Conservation (phyloP, 208 protist genomes). For the Leishmania lainsoni region DNA sequence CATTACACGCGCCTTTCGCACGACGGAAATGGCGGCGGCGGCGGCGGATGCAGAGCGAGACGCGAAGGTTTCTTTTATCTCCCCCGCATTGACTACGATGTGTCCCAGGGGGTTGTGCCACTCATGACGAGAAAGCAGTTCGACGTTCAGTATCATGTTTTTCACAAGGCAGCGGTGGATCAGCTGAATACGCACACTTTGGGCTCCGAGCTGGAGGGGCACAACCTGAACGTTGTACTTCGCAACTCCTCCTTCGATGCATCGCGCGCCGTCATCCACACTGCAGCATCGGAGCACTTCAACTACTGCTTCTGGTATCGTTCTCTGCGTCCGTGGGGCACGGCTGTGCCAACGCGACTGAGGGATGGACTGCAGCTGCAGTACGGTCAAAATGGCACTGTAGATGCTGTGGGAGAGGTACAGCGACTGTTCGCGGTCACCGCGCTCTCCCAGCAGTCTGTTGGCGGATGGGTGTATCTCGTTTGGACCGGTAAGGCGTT, state of each 20-base stretch:
- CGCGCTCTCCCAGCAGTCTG: constrained; percentile 63
- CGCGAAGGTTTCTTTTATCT: constrained; percentile 71
- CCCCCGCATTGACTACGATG: constrained; percentile 73
- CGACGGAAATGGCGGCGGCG: constrained; percentile 52
- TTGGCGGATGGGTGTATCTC: constrained; percentile 83
- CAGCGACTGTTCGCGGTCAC: constrained; percentile 46
- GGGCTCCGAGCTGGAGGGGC: constrained; percentile 79
- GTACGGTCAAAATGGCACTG: constrained; percentile 63
- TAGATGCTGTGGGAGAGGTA: constrained; percentile 71
- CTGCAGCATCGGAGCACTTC: constrained; percentile 84
- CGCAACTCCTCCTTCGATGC: constrained; percentile 84
- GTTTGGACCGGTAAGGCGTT: constrained; percentile 84
- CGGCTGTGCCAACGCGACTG: constrained; percentile 55
- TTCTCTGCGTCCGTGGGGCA: constrained; percentile 84
- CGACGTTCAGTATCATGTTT: constrained; percentile 76
- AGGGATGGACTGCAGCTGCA: constrained; percentile 77
- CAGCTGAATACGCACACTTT: constrained; percentile 77
- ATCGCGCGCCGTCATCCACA: constrained; percentile 63
- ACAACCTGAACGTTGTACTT: constrained; percentile 82
- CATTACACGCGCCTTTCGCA: constrained; percentile 63
- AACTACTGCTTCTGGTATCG: constrained; percentile 93
- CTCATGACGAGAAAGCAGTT: constrained; percentile 74
- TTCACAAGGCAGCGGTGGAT: constrained; percentile 80
- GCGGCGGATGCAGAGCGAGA: constrained; percentile 47
- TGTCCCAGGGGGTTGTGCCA: constrained; percentile 54